Evolutionary conservation across 2,329 filamentous ascomycete species (phyloP).

Genomic region (Mariannaea sp.): DNA sequence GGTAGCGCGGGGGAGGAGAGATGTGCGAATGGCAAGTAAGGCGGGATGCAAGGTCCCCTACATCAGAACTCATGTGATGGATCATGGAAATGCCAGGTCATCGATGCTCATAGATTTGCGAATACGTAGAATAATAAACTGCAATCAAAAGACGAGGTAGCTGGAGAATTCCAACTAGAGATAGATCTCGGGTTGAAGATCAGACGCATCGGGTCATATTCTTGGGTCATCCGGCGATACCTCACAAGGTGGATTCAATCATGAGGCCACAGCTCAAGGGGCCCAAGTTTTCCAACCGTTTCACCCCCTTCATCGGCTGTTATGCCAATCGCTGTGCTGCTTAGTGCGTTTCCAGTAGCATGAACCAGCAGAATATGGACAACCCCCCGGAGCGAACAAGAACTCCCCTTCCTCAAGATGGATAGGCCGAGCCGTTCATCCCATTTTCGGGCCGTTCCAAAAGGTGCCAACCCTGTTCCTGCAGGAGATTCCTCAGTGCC

Average conservation of each 20-base stretch:
- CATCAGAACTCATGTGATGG: conserved; percentile 11
- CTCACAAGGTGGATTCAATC: not conserved
- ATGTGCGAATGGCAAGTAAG: no score
- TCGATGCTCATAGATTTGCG: not conserved
- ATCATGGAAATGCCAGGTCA: not conserved
- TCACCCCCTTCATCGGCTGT: not conserved
- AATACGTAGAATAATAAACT: not conserved
- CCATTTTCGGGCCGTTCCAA: conserved; percentile 7
- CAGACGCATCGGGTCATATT: conserved; percentile 8
- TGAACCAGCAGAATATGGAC: not conserved
- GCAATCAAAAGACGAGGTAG: not conserved
- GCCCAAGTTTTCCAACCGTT: not conserved
- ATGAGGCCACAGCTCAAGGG: not conserved
- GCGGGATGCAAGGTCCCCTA: not conserved
- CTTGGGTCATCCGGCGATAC: not conserved
- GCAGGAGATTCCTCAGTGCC: conserved; percentile 10
- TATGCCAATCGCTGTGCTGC: not conserved
- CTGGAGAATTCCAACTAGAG: not conserved
- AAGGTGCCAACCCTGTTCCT: not conserved
- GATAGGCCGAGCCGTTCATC: not conserved
- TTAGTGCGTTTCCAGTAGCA: not conserved
- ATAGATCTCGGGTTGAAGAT: not conserved
- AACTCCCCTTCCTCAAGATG: not conserved
- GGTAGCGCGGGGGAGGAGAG: not conserved
- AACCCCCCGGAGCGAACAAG: no score